Evolutionary conservation across 1,284 basidiomycete genomes (phyloP), one percentile per base, ranked within the genome.

Genomic region (Phenoliferia sp.): DNA sequence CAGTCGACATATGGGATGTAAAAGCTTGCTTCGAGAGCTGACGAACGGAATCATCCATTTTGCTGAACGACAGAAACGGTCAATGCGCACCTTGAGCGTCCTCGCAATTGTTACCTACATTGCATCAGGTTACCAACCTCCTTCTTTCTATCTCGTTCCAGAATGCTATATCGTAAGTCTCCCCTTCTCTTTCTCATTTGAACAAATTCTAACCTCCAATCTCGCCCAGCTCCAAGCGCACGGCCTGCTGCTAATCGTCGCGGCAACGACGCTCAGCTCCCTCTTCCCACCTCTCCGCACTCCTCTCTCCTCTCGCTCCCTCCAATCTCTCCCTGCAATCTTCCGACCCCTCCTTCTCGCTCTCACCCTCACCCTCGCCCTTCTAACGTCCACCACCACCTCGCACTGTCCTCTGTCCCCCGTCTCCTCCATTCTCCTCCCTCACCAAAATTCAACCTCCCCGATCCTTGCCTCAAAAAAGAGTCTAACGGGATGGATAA

Each of bases 401-500:
- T 31, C 52, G 0, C 69, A 68, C 48, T 71, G 67, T 44, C 68
- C 70, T 15, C 57, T 60, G 2, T 69, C 68, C 22, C 4, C 22
- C 28, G 26, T 39, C 36, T 16, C 22, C 50, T 33, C 7, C 36
- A 17, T 39, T 22, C 48, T 44, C 29, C 29, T 39, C 22, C 5
- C 34, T 19, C 50, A 12, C 48, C 19, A 29, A n/a, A 26, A 26
- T 17, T 54, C 56, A 22, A 50, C 55, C 5, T 16, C 31, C 17
- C 63, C 39, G 3, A 29, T 93, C 17, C 84, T 90, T 58, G 89
- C 85, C 1, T 84, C 88, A 0, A 83, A 84, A 35, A 82, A 86
- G 62, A 90, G 90, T 35, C 76, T 83, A n/a, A 92, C 90, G 0
- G 92, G 92, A 2, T 79, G 86, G 17, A 85, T 94, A 22, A 84